A percentile compares a stretch with the other conserved stretches of the same genome.
These are phyloP conservation scores for Prunus mume DNA, from an alignment of 306 rosid species.

Conservation along the genomic window DNA sequence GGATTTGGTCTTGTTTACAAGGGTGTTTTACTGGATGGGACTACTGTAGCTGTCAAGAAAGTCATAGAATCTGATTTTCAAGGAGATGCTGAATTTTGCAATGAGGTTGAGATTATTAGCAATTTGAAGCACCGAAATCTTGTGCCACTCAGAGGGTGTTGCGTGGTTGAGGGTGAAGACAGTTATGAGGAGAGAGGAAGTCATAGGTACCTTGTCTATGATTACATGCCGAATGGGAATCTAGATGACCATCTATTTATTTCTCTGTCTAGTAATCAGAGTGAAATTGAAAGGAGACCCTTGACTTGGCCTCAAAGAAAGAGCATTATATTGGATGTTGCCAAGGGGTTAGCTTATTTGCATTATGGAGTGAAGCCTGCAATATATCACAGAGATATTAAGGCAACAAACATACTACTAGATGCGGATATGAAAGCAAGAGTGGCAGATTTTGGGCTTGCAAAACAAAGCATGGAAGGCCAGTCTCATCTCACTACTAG, in stretches of 20 bases:
- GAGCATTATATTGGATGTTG: constrained; percentile 83
- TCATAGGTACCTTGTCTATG: constrained; percentile 79
- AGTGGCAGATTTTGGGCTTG: constrained; percentile 97
- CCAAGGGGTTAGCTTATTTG: constrained; percentile 81
- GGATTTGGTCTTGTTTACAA: constrained; percentile 87
- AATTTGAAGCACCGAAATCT: constrained; percentile 85
- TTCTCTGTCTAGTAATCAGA: constrained; percentile 13
- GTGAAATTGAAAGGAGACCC: constrained; percentile 33
- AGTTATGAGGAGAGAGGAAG: constrained; percentile 43
- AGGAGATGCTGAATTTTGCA: constrained; percentile 81
- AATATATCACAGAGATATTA: constrained; percentile 88
- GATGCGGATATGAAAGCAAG: constrained; percentile 87
- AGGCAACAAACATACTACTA: constrained; percentile 85
- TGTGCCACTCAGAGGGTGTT: constrained; percentile 90
- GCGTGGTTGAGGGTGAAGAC: constrained; percentile 62
- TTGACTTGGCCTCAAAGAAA: constrained; percentile 96
- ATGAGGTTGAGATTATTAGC: constrained; percentile 95
- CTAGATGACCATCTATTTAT: constrained; percentile 68
- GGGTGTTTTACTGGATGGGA: constrained; percentile 71
- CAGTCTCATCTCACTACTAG: constrained; percentile 97
- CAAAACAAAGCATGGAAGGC: constrained; percentile 84
- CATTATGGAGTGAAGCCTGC: constrained; percentile 96
- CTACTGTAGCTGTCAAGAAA: constrained; percentile 76
- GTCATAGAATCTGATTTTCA: constrained; percentile 81
- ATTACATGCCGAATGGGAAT: constrained; percentile 94